Base-by-base conservation (phyloP, 805 yeast species). In the Phaffomyces thermotolerans region DNA sequence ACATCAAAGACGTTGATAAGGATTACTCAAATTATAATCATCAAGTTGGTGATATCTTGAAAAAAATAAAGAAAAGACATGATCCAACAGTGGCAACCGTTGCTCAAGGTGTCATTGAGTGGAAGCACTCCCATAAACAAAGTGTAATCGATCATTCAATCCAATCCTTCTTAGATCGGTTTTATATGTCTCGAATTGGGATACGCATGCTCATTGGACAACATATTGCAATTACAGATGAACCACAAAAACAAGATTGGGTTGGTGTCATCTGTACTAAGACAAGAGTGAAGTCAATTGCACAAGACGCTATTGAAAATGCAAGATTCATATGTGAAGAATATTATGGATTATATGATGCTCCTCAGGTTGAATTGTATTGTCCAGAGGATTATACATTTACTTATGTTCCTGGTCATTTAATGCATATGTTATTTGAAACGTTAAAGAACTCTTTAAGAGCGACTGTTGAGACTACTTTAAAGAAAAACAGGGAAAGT, bases 181-280 rank as follows among this genome's bases (percentile, higher is more conserved):
- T 88, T 59, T 88, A 89, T 68, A 81, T 88, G 89, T 81, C 88
- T 42, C 73, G 96, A 46, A 89, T 89, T 49, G 96, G 96, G 2
- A 89, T 89, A 48, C 74, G 96, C 51, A 89, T 89, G 95, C 73
- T 88, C 34, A 85, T 88, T 56, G 96, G 96, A n/a, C 96, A 88
- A 66, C 95, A 88, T 56, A 82, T 88, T 51, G 91, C 96, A 1
- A 72, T 88, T 41, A 81, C 79, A 65, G 75, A 76, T 70, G 80
- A 82, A 39, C 84, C 83, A 17, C 71, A 75, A 23, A 63, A 72
- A 17, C 73, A 71, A 31, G 81, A 86, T 59, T 89, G 84, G 62
- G 96, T 88, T 33, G 96, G 96, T 3, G 87, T 89, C 46, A 86
- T 88, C 37, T 86, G 95, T 60, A 79, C 93, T 15, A 78, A 82